These are phyloP conservation scores for Rhodotorula glutinis DNA, from an alignment of 1,284 basidiomycete genomes.

Conservation along the genomic window DNA sequence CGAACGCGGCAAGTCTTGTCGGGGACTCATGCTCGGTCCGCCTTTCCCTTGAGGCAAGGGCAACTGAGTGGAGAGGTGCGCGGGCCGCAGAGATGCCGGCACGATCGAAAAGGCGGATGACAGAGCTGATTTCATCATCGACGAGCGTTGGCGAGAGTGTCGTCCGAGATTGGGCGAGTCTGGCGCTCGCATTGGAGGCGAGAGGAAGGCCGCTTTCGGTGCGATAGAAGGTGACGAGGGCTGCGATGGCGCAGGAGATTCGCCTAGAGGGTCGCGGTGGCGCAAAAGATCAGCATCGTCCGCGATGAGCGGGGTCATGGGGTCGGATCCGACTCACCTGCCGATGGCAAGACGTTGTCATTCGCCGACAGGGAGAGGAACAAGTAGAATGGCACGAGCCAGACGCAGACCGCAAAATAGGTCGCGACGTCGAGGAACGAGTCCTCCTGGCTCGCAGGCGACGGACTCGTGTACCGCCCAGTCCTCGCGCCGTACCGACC, in stretches of 20 bases:
- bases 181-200: neutral
- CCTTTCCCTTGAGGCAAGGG: neutral
- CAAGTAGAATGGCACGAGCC: constrained; percentile 59
- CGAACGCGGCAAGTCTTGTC: constrained; percentile 11
- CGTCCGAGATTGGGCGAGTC: constrained; percentile 4
- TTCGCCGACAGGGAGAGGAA: constrained; percentile 92
- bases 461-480: neutral
- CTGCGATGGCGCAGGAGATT: constrained; percentile 6
- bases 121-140: constrained; percentile 34
- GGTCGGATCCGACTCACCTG: neutral
- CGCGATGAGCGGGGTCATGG: neutral
- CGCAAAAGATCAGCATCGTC: neutral
- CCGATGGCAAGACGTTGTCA: constrained; percentile 80
- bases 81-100: constrained; percentile 22
- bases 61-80: constrained; percentile 7
- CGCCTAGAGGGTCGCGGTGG: neutral
- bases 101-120: constrained; percentile 35
- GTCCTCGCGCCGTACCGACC: neutral
- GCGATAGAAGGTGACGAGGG: constrained; percentile 5
- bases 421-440: constrained; percentile 80
- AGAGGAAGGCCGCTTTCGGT: neutral
- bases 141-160: constrained; percentile 27
- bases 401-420: constrained; percentile 88
- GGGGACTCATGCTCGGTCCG: neutral
- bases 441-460: neutral